Percentiles rank a stretch among this genome's conserved stretches.
phyloP scores from a whole-genome alignment of 2,329 filamentous ascomycete genomes.

The Phyllosticta paracitricarpa region DNA sequence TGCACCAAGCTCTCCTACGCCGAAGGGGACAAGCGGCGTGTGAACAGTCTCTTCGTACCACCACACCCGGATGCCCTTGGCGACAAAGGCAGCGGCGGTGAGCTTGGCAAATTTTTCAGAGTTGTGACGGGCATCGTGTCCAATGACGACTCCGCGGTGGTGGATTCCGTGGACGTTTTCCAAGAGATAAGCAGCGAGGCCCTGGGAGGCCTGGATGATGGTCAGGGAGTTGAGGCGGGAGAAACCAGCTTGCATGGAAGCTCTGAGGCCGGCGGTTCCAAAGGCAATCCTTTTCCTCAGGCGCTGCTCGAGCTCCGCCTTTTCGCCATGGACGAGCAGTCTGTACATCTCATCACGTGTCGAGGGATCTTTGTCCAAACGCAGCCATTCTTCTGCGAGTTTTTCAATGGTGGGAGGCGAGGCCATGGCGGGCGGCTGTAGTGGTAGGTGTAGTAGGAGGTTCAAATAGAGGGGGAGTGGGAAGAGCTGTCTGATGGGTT shows the following conservation, averaged over 20 bases:
- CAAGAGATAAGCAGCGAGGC: constrained; percentile 51
- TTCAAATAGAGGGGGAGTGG: not conserved
- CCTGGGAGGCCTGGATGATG: constrained; percentile 54
- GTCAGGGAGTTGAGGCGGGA: constrained; percentile 50
- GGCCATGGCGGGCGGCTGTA: constrained; percentile 16
- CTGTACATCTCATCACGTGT: constrained; percentile 46
- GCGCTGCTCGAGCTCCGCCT: constrained; percentile 41
- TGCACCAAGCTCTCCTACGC: constrained; percentile 43
- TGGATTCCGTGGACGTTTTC: constrained; percentile 33
- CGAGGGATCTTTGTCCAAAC: constrained; percentile 44
- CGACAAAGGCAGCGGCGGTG: constrained; percentile 49
- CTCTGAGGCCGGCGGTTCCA: constrained; percentile 52
- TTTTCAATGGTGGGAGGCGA: constrained; percentile 22
- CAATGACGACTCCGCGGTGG: constrained; percentile 46
- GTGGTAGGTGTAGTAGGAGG: too few species aligned
- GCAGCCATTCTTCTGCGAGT: constrained; percentile 48
- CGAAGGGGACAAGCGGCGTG: constrained; percentile 54
- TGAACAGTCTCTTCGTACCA: constrained; percentile 48
- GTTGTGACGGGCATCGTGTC: constrained; percentile 53
- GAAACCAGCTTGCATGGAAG: constrained; percentile 57
- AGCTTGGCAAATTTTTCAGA: constrained; percentile 51
- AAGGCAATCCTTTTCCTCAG: constrained; percentile 49
- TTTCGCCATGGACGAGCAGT: constrained; percentile 37
- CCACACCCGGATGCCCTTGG: constrained; percentile 48
- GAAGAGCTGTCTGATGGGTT: not conserved